phyloP scores from a whole-genome alignment of 257 asterid species.

The Plantago ovata region DNA sequence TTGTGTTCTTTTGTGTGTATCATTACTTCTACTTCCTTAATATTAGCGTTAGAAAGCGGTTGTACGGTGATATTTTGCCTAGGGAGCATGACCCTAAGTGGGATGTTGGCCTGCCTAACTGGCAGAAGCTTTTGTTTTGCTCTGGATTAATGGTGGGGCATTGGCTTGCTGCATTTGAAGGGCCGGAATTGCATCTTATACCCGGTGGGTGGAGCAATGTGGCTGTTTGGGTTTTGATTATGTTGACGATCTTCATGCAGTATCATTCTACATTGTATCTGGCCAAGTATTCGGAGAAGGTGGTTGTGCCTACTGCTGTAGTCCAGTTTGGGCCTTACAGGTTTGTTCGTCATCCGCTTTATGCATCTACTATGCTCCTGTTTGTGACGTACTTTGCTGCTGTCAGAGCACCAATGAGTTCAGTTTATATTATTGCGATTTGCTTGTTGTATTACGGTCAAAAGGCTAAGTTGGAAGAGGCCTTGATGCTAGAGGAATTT shows the following conservation, averaged over 20 bases:
- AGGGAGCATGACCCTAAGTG: constrained; percentile 72
- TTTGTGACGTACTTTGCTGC: constrained; percentile 70
- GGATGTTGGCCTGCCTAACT: constrained; percentile 64
- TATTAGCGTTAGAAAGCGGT: constrained; percentile 55
- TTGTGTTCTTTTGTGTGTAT: constrained; percentile 80
- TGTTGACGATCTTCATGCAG: constrained; percentile 60
- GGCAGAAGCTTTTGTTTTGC: constrained; percentile 68
- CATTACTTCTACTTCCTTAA: constrained; percentile 86
- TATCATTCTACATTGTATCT: constrained; percentile 72
- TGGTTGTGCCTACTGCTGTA: constrained; percentile 89
- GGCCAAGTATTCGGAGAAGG: constrained; percentile 94
- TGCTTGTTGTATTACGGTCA: constrained; percentile 67
- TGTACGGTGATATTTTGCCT: constrained; percentile 72
- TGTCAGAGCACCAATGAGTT: constrained; percentile 76
- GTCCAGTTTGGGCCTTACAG: constrained; percentile 95
- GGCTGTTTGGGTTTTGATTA: constrained; percentile 60
- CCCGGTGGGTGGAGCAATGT: constrained; percentile 79
- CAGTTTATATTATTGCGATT: constrained; percentile 37
- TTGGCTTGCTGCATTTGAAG: constrained; percentile 91
- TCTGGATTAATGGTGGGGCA: constrained; percentile 65
- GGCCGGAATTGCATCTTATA: constrained; percentile 71
- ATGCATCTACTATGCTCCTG: constrained; percentile 87
- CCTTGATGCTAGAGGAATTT: constrained; percentile 62
- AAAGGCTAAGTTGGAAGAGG: constrained; percentile 83
- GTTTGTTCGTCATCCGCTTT: constrained; percentile 85